Conservation (phyloP, 768 basidiomycete species). For the Cystofilobasidium ferigula region DNA sequence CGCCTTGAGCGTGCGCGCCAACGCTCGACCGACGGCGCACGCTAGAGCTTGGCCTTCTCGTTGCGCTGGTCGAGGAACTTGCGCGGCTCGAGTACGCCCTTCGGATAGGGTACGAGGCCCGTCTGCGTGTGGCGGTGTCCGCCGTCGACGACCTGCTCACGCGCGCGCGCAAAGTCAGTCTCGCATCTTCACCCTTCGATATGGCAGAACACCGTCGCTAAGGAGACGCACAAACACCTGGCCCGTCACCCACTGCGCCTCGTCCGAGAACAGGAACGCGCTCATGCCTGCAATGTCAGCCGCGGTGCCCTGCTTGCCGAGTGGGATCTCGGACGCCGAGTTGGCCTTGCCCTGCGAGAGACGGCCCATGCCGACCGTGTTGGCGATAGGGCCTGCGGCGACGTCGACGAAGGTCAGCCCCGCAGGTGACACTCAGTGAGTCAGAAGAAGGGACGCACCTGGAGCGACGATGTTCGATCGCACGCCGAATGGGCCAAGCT, state of each 20-base stretch:
- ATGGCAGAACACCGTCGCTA: background rate
- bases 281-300: constrained; percentile 60
- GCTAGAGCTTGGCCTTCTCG: constrained; percentile 21
- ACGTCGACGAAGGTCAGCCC: background rate
- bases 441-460: constrained; percentile 32
- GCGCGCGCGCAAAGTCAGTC: constrained; percentile 5
- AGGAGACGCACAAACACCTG: constrained; percentile 48
- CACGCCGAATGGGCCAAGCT: constrained; percentile 90
- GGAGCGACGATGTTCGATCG: constrained; percentile 52
- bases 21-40: no score
- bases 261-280: constrained; percentile 71
- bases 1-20: no score
- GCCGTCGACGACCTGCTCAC: constrained; percentile 37
- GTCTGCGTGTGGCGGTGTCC: constrained; percentile 33
- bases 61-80: constrained; percentile 29
- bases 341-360: constrained; percentile 30
- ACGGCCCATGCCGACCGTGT: constrained; percentile 53
- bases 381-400: constrained; percentile 51
- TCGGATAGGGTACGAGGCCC: constrained; percentile 32
- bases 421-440: background rate
- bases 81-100: constrained; percentile 34
- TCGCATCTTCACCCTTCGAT: constrained; percentile 1
- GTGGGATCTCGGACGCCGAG: constrained; percentile 25
- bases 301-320: constrained; percentile 32
- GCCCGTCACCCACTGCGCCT: constrained; percentile 52